These are phyloP conservation scores for Aechmea fasciata DNA, from an alignment of 176 grass and related monocot species.

Conservation along the genomic window DNA sequence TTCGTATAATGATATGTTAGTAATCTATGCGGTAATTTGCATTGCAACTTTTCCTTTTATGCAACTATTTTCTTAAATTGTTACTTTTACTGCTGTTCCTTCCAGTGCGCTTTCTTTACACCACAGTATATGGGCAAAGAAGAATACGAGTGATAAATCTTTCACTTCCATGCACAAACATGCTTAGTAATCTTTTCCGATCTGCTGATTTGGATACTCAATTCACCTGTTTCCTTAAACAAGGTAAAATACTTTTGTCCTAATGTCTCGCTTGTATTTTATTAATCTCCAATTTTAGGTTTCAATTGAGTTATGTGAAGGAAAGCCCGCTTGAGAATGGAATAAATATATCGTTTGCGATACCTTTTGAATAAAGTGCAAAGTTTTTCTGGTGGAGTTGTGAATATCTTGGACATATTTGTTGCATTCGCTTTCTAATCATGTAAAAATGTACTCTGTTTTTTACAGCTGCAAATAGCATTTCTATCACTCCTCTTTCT, in stretches of 20 bases:
- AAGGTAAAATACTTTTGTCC: slow-evolving; percentile 46
- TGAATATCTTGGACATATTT: slow-evolving; percentile 2
- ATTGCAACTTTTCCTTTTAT: neutral
- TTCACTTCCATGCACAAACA: slow-evolving; percentile 66
- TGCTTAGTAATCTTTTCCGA: slow-evolving; percentile 61
- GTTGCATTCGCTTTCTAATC: neutral
- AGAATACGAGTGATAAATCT: slow-evolving; percentile 83
- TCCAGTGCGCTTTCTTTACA: slow-evolving; percentile 91
- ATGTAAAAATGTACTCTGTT: neutral
- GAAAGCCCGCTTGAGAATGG: neutral
- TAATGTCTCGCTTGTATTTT: neutral
- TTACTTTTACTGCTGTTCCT: neutral
- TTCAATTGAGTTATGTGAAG: neutral
- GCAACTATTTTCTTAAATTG: neutral
- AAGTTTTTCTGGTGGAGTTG: neutral
- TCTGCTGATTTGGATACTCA: slow-evolving; percentile 77
- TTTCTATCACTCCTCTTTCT: slow-evolving; percentile 33
- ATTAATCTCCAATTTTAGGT: neutral
- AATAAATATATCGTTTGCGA: too few relatives aligned
- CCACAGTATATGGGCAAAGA: slow-evolving; percentile 74
- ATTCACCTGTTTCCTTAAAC: slow-evolving; percentile 71
- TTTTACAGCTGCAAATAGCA: slow-evolving; percentile 56
- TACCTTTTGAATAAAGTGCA: neutral
- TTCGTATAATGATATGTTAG: neutral
- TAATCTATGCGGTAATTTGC: too few relatives aligned